phyloP scores from a whole-genome alignment of 192 early-diverging fungal species.

The Coemansia umbellata region DNA sequence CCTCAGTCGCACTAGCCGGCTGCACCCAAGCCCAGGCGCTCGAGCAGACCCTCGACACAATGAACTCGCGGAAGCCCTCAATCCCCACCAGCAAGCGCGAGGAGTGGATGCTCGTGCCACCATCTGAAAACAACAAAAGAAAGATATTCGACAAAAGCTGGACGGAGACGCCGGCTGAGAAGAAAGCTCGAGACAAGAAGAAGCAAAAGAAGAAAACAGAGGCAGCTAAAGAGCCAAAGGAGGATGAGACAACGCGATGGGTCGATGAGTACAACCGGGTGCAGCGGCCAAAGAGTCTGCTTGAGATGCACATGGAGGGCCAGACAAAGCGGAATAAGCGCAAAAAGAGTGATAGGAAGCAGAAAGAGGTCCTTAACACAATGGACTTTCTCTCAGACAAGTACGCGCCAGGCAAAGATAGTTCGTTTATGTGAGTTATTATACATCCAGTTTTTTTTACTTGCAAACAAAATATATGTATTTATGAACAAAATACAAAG shows the following conservation, averaged over 20 bases:
- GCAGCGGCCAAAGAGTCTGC: slow-evolving; percentile 39
- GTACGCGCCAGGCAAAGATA: slow-evolving; percentile 29
- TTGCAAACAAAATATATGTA: slow-evolving; percentile 1
- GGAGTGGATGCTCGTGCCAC: slow-evolving; percentile 49
- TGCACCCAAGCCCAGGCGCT: slow-evolving; percentile 13
- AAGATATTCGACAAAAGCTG: slow-evolving; percentile 41
- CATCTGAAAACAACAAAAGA: slow-evolving; percentile 11
- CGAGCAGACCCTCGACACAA: slow-evolving; percentile 17
- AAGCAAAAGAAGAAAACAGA: slow-evolving; percentile 4
- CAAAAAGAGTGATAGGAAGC: slow-evolving; percentile 18
- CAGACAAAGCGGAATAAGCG: slow-evolving; percentile 3
- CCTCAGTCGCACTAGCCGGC: slow-evolving; percentile 23
- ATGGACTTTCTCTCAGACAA: slow-evolving; percentile 27
- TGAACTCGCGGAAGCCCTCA: slow-evolving; percentile 23
- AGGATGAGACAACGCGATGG: slow-evolving; percentile 27
- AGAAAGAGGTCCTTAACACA: slow-evolving; percentile 26
- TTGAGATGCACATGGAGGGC: slow-evolving; percentile 38
- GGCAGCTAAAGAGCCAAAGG: background rate
- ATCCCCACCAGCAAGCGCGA: slow-evolving; percentile 10
- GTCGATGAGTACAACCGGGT: slow-evolving; percentile 39
- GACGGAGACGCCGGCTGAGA: slow-evolving; percentile 39
- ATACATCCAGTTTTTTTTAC: too few relatives aligned
- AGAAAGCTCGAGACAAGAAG: background rate
- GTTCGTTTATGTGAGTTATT: slow-evolving; percentile 17
- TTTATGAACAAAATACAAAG: background rate